Percentiles rank a stretch among this genome's conserved stretches.
Evolutionary conservation across 2,329 filamentous ascomycete genomes (phyloP).

Genomic region (Alternaria metachromatica): DNA sequence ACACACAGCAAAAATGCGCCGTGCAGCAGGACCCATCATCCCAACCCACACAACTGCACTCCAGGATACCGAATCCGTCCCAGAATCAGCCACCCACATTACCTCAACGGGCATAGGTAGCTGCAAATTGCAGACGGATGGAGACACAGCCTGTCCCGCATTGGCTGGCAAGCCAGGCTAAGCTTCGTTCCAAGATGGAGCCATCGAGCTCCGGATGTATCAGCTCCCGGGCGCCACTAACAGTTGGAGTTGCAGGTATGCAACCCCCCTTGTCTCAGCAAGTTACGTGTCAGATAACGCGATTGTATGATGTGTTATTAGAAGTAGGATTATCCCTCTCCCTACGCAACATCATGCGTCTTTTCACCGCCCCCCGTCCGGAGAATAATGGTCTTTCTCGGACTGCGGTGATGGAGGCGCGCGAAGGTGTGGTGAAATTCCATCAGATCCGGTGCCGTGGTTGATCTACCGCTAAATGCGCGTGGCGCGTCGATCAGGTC

Average conservation of each 20-base stretch:
- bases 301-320: neutral
- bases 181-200: constrained; percentile 41
- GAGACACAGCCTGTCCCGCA: constrained; percentile 29
- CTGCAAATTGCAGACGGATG: neutral
- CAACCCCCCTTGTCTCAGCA: constrained; percentile 17
- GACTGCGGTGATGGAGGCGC: too few relatives aligned
- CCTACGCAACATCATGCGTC: neutral
- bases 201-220: constrained; percentile 41
- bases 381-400: too few relatives aligned
- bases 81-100: constrained; percentile 5
- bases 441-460: constrained; percentile 15
- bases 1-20: constrained; percentile 8
- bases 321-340: neutral
- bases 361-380: too few relatives aligned
- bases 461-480: constrained; percentile 17
- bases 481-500: constrained; percentile 19
- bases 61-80: constrained; percentile 6
- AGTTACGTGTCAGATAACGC: constrained; percentile 25
- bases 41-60: neutral
- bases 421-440: neutral
- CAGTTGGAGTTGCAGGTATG: constrained; percentile 32
- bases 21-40: neutral
- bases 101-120: constrained; percentile 12
- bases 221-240: constrained; percentile 42
- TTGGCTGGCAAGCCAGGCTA: constrained; percentile 32